Evolutionary conservation across 73 alveolate species (phyloP).

Genomic region (Paramecium bursaria): DNA sequence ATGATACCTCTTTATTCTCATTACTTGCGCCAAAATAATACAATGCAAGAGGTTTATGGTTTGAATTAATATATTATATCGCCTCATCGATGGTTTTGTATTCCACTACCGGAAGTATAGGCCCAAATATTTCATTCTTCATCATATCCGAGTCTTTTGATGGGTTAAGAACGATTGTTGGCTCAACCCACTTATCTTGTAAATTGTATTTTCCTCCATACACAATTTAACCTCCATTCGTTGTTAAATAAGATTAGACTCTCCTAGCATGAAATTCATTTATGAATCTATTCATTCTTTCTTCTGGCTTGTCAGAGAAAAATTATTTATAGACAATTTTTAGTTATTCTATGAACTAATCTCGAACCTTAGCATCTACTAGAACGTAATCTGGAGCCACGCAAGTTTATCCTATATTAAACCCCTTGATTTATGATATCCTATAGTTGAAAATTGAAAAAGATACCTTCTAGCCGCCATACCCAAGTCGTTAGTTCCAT

Average conservation of each 20-base stretch:
- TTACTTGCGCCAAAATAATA: constrained; percentile 90
- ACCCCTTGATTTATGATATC: constrained; percentile 16
- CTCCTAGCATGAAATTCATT: constrained; percentile 90
- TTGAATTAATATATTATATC: constrained; percentile 81
- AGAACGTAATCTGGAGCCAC: constrained; percentile 95
- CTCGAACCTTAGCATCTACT: constrained; percentile 82
- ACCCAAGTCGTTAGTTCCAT: constrained; percentile 84
- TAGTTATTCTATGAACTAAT: constrained; percentile 77
- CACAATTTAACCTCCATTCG: constrained; percentile 85
- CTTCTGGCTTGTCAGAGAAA: constrained; percentile 81
- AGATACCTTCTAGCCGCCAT: constrained; percentile 86
- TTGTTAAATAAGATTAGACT: constrained; percentile 75
- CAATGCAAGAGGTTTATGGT: constrained; percentile 94
- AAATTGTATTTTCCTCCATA: constrained; percentile 84
- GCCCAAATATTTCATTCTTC: constrained; percentile 97
- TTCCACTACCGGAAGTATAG: constrained; percentile 90
- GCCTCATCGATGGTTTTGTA: constrained; percentile 89
- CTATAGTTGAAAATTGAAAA: constrained; percentile 79
- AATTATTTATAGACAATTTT: constrained; percentile 71
- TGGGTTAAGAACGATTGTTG: constrained; percentile 84
- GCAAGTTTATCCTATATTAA: constrained; percentile 94
- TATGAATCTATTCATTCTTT: constrained; percentile 82
- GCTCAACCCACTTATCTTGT: constrained; percentile 76
- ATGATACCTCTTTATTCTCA: constrained; percentile 72
- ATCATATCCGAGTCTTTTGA: constrained; percentile 68